These are phyloP conservation scores for Wickerhamiella domercqiae DNA, from an alignment of 805 yeast species.

Conservation along the genomic window DNA sequence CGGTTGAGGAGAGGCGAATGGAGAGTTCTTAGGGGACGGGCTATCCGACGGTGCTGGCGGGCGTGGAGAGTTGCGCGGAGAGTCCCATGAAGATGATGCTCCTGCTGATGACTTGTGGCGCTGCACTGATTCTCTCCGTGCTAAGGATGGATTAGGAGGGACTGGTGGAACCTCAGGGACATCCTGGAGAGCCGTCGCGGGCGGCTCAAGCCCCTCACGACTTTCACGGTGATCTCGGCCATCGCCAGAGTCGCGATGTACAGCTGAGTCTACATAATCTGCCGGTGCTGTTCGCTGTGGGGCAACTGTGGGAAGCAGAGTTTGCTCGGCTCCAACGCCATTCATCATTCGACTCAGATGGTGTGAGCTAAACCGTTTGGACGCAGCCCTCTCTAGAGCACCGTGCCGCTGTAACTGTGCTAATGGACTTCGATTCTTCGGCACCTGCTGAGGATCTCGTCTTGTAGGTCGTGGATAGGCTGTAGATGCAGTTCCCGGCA, in stretches of 20 bases:
- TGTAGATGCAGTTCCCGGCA: background rate
- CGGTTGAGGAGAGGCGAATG: background rate
- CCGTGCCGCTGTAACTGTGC: constrained; percentile 68
- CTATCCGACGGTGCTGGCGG: background rate
- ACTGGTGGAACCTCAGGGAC: too few species aligned
- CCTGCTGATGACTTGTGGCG: background rate
- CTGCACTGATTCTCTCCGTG: too few species aligned
- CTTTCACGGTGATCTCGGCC: background rate
- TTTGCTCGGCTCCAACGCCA: constrained; percentile 11
- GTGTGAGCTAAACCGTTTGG: constrained; percentile 84
- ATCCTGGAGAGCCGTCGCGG: background rate
- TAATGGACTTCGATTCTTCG: constrained; percentile 26
- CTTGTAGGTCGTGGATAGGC: background rate
- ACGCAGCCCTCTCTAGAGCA: constrained; percentile 79
- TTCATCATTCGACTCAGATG: constrained; percentile 56
- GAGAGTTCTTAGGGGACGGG: background rate
- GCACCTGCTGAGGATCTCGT: background rate
- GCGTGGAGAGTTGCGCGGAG: background rate
- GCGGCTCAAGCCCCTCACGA: background rate
- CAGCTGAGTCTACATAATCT: constrained; percentile 11
- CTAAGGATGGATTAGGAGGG: background rate
- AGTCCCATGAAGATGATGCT: background rate
- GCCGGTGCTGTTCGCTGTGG: constrained; percentile 14
- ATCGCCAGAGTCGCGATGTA: background rate
- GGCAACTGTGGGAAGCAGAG: constrained; percentile 13